These are phyloP conservation scores for Penicillium canescens DNA, from an alignment of 495 filamentous ascomycete species.

Conservation along the genomic window DNA sequence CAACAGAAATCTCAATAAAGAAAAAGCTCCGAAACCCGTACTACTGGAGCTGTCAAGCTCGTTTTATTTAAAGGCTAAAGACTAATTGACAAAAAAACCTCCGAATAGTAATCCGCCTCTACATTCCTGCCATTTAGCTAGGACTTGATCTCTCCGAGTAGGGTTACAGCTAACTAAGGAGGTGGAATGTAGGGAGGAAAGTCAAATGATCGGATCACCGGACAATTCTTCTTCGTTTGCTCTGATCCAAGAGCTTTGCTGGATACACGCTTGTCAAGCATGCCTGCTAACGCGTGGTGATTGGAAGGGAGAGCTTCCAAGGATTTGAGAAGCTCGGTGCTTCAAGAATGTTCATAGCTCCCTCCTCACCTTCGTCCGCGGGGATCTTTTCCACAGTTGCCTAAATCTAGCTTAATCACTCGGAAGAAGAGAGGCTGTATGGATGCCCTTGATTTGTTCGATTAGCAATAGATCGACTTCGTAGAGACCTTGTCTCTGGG, in stretches of 20 bases:
- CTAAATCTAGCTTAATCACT: background rate
- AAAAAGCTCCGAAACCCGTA: background rate
- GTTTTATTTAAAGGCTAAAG: constrained; percentile 7
- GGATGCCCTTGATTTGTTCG: constrained; percentile 7
- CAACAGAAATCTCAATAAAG: no score
- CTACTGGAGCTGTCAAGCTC: constrained; percentile 6
- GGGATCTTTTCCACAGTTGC: constrained; percentile 9
- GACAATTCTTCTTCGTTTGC: background rate
- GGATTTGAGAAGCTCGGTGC: constrained; percentile 2
- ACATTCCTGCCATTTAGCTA: constrained; percentile 18
- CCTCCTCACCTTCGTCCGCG: constrained; percentile 4
- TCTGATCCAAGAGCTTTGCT: background rate
- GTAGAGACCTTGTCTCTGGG: constrained; percentile 3
- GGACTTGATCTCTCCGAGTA: constrained; percentile 9
- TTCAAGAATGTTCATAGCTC: constrained; percentile 6
- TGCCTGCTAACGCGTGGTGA: constrained; percentile 1
- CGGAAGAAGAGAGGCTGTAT: background rate
- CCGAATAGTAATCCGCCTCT: constrained; percentile 13
- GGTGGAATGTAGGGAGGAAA: constrained; percentile 22
- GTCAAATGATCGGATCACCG: constrained; percentile 16
- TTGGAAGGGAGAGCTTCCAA: constrained; percentile 3
- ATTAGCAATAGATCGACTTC: constrained; percentile 2
- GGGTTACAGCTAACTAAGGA: constrained; percentile 13
- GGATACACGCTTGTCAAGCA: constrained; percentile 5
- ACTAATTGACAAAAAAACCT: constrained; percentile 6